Evolutionary conservation across 2,329 filamentous ascomycete genomes (phyloP), one percentile per base, ranked within the genome.

Genomic region (Diaporthe aspalathi): DNA sequence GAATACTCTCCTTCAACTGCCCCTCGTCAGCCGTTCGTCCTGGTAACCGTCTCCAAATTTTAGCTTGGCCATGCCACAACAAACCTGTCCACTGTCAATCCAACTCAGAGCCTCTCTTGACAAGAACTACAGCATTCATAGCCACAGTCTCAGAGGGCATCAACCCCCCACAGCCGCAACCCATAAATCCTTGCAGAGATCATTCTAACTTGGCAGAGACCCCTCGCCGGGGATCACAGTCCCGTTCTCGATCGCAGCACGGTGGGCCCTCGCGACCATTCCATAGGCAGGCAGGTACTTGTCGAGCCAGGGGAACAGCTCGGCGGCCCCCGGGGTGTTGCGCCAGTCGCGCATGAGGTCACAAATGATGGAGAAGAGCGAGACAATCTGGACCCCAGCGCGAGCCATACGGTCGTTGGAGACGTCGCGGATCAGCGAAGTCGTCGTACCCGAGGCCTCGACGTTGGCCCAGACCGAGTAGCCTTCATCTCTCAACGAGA

Each of bases 301-400:
- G 78, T 92, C 90, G 65, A 93, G 81, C 80, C 85, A 91, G 16
- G 91, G 90, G 71, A 92, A 81, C 5, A 93, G 78, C 81, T 90
- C 84, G 40, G 79, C 76, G 32, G 86, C 81, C 45, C 88, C 89
- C 11, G 86, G 85, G 0, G 78, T 82, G 73, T 83, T 82, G 56
- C 90, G 84, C 91, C 91, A 93, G 78, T 93, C 91, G 43, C 91
- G 85, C 91, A 93, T 93, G 68, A 93, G 81, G 75, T 93, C 91
- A 76, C 87, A 88, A 20, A 90, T 83, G 72, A 93, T 90, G 32
- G 85, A 84, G 75, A 93, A 93, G 71, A 91, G 78, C 20, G 85
- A 86, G 35, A 91, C 85, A 35, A 91, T 80, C 74, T 92, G 89
- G 4, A 93, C 91, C 45, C 92, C 92, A 0, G 91, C 90, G 29